Evolutionary conservation across 805 yeast genomes (phyloP), one percentile per base, ranked within the genome.

Genomic region (Metschnikowia amazonensis): DNA sequence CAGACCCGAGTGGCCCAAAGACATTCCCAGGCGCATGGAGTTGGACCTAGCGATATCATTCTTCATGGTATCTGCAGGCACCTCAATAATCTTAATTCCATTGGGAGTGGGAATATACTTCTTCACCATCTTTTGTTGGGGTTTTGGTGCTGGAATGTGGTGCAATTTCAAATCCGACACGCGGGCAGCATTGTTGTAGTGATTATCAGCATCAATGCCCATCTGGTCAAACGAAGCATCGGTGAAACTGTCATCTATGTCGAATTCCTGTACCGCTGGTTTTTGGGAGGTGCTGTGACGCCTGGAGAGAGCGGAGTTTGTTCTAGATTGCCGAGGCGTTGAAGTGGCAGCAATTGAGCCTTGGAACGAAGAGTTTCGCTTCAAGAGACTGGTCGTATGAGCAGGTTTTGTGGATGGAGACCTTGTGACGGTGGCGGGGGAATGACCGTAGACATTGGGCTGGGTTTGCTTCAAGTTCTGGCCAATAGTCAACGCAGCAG

Each of bases 91-190:
- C 41, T 82, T 76, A 45, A 85, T 70, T 11, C 94, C 94, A 54
- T 79, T 74, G 3, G 86, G 81, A 1, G 89, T 82, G 2, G 94
- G 92, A 37, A 85, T 74, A 65, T 84, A 85, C 51, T 79, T 82
- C 52, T 81, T 83, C 8, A 84, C 76, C 66, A 77, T 82, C 44
- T 68, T 76, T 11, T 57, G 63, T 14, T 52, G 45, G n/a, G 42
- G 21, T 35, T 32, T 45, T 14, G 25, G 16, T 28, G 30, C 46
- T n/a, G 58, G 53, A 42, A 29, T 45, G 45, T 55, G 58, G 43
- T 44, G 52, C 44, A 70, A 56, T 42, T 63, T 62, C 48, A 70
- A 60, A 57, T 70, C 76, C 36, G 58, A 55, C 52, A 70, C 51
- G 27, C 61, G 59, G 23, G 60, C 66, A 34, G 63, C 67, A 49